Evolutionary conservation across 164 flowering plant genomes (phyloP).

Genomic region (Magnolia kwangsiensis): DNA sequence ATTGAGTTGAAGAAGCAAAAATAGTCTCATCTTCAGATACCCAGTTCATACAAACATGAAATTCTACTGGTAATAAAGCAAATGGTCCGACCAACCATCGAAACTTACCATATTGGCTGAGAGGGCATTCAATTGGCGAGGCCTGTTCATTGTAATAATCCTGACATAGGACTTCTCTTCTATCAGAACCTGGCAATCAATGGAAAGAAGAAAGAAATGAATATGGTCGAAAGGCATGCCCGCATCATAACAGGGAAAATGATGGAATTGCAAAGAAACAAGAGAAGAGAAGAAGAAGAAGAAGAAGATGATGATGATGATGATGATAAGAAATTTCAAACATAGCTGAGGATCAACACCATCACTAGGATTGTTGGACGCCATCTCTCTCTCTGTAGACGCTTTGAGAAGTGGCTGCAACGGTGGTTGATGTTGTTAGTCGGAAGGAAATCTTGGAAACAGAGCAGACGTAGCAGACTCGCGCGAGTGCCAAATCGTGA

Average conservation of each 20-base stretch:
- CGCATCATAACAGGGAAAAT: too few species aligned
- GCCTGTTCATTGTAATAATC: constrained; percentile 57
- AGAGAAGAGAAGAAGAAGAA: too few species aligned
- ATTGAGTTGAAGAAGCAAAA: not conserved
- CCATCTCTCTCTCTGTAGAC: not conserved
- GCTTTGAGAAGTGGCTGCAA: too few species aligned
- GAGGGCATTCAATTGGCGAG: constrained; percentile 79
- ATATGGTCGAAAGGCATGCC: not conserved
- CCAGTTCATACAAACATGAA: too few species aligned
- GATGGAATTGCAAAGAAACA: not conserved
- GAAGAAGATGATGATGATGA: too few species aligned
- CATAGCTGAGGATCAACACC: not conserved
- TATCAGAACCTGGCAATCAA: constrained; percentile 51
- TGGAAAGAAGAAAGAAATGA: not conserved
- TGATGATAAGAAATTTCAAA: not conserved
- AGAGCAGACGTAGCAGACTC: too few species aligned
- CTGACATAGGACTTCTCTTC: constrained; percentile 39
- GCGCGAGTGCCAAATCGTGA: too few species aligned
- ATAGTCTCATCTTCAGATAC: not conserved
- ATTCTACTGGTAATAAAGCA: not conserved
- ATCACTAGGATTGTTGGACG: not conserved
- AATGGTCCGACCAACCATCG: too few species aligned
- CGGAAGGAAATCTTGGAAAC: too few species aligned
- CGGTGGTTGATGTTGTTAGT: too few species aligned
- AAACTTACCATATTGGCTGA: constrained; percentile 56